Evolutionary conservation across 2,329 filamentous ascomycete genomes (phyloP), one percentile per base, ranked within the genome.

Genomic region (Apiospora koreana): DNA sequence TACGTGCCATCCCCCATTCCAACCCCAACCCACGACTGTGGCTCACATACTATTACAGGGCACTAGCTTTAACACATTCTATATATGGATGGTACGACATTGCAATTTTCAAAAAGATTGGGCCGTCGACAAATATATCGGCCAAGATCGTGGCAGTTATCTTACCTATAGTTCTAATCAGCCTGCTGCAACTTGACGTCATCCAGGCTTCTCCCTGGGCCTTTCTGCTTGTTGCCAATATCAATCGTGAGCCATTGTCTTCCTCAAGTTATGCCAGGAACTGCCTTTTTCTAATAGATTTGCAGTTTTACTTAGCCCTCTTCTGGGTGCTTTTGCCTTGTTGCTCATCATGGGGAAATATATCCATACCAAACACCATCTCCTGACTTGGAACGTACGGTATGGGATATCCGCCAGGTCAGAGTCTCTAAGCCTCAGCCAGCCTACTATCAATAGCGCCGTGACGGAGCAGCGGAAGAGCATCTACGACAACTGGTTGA

Each of bases 301-400:
- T 38, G n/a, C 54, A 83, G 82, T 83, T 72, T 75, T 82, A 48
- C 67, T 76, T 23, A 81, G 80, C 69, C 71, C 82, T 42, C 71
- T 73, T 0, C 41, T 79, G 21, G 80, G 81, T 21, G 78, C 76
- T 50, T 62, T 82, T 5, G 73, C 82, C 1, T 70, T 83, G 25
- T 68, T 80, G 14, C 75, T 79, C n/a, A 82, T 81, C 38, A 74
- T 83, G 9, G 76, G 75, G 58, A 83, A 82, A 71, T 83, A 83
- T 46, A 78, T 83, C 10, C 77, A 78, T 35, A 81, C 80, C 10
- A 78, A 81, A 35, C 77, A 79, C 8, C 75, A 78, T 21, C 68
- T 78, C 12, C 70, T 76, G 28, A 75, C 74, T 14, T 78, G 76
- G 77, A 76, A 75, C 35, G 69, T 71, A 62, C 79, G 64, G 41